Evolutionary conservation across 768 basidiomycete species (phyloP), one percentile per base, ranked within the genome.

Genomic region (Boletellus sp.): DNA sequence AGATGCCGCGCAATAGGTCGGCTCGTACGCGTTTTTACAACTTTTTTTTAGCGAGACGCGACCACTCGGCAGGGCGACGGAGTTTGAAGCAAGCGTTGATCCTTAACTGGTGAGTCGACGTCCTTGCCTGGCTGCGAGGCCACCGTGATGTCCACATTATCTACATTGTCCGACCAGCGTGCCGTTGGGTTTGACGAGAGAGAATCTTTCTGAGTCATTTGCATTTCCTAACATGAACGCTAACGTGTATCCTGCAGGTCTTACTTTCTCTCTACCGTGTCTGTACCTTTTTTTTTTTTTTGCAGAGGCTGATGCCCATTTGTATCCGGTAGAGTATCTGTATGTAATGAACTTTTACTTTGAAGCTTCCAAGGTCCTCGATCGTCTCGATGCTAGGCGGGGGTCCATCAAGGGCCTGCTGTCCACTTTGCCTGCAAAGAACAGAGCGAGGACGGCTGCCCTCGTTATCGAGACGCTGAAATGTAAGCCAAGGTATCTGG

Each of bases 401-500:
- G 94, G 93, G n/a, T 94, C 91, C 13, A 87, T 97, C 63, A 94
- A 95, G 64, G 80, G 94, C 47, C 69, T 92, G 31, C 72, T 95
- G 36, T 81, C 81, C 17, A 79, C 81, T 47, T 73, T 93, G 24
- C 81, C 87, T 23, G 81, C 85, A 64, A 84, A 85, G 69, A 77
- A 79, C 57, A 78, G 86, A 61, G 89, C 88, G 62, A 77, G 91
- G 45, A 85, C 84, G 6, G 79, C 90, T 31, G 90, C 90, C 9
- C 81, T 96, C 33, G 84, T 97, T 28, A 94, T 98, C 47, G 91
- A 96, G 72, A 95, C 93, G 0, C 73, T 98, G 41, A 97, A 96
- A 79, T 97, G 94, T 95, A 70, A 75, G 83, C 53, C 38, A 24
- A 8, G 39, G 24, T 34, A 24, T n/a, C 24, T 23, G 22, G 41